These are phyloP conservation scores for Xylaria sp. DNA, from an alignment of 2,329 filamentous ascomycete species.

Conservation along the genomic window DNA sequence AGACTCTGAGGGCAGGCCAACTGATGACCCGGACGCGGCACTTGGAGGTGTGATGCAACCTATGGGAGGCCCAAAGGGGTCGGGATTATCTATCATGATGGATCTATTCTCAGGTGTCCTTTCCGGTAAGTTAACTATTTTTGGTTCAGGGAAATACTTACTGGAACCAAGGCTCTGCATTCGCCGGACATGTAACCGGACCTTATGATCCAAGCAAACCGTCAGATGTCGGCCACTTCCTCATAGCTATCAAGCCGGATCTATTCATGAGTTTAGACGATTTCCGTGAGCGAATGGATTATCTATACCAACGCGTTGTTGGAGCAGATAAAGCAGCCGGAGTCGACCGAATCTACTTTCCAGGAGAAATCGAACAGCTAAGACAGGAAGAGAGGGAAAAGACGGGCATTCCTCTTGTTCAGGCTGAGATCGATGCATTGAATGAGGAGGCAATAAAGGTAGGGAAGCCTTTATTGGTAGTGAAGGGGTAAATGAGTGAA, in stretches of 20 bases:
- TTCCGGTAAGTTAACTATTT: slow-evolving; percentile 53
- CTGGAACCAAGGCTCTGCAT: slow-evolving; percentile 69
- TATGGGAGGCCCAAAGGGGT: slow-evolving; percentile 87
- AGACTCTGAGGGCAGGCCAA: slow-evolving; percentile 74
- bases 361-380: slow-evolving; percentile 70
- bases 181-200: slow-evolving; percentile 78
- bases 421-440: slow-evolving; percentile 65
- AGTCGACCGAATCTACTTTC: slow-evolving; percentile 69
- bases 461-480: slow-evolving; percentile 48
- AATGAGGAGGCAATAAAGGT: slow-evolving; percentile 63
- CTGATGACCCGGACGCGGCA: slow-evolving; percentile 76
- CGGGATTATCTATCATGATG: slow-evolving; percentile 84
- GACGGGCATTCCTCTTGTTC: slow-evolving; percentile 68
- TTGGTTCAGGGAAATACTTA: slow-evolving; percentile 2
- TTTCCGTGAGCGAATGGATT: slow-evolving; percentile 70
- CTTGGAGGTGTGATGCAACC: slow-evolving; percentile 84
- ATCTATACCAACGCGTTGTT: slow-evolving; percentile 64
- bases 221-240: slow-evolving; percentile 78
- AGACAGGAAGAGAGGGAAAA: slow-evolving; percentile 61
- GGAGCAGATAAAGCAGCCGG: slow-evolving; percentile 64
- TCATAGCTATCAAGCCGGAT: slow-evolving; percentile 78
- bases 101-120: slow-evolving; percentile 85
- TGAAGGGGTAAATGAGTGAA: slow-evolving; percentile 38
- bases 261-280: slow-evolving; percentile 77
- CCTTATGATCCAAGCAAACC: slow-evolving; percentile 78